phyloP scores from a whole-genome alignment of 129 eudicot genomes.

The Apium graveolens region DNA sequence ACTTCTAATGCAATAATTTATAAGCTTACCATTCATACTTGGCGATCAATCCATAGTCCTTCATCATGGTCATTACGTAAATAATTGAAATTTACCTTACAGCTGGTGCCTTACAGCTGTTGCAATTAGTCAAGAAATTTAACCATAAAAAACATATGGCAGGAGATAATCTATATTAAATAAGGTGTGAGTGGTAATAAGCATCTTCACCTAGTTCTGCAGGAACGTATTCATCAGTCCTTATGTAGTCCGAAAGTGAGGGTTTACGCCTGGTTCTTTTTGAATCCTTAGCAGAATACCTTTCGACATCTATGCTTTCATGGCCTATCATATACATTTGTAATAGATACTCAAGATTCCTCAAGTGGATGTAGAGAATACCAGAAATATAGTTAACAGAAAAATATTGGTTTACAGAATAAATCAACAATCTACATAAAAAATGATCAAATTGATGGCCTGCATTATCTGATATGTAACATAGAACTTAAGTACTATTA shows the following conservation, averaged over 20 bases:
- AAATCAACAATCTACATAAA: neutral
- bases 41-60: too few relatives aligned
- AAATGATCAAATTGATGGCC: neutral
- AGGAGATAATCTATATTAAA: neutral
- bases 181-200: neutral
- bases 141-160: neutral
- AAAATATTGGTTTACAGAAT: neutral
- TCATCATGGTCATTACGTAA: too few relatives aligned
- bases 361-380: neutral
- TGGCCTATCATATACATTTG: conserved; percentile 7
- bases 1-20: too few relatives aligned
- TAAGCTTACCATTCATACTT: too few relatives aligned
- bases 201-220: conserved; percentile 60
- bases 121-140: conserved; percentile 11
- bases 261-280: conserved; percentile 22
- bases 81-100: too few relatives aligned
- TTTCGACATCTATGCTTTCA: conserved; percentile 27
- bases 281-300: conserved; percentile 33
- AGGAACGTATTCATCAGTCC: conserved; percentile 58
- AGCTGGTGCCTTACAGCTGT: conserved; percentile 42
- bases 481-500: neutral
- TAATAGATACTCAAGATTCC: neutral
- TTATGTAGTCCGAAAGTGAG: conserved; percentile 45
- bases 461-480: neutral
- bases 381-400: neutral